phyloP scores from a whole-genome alignment of 2,329 filamentous ascomycete genomes.

The Colletotrichum filicis region DNA sequence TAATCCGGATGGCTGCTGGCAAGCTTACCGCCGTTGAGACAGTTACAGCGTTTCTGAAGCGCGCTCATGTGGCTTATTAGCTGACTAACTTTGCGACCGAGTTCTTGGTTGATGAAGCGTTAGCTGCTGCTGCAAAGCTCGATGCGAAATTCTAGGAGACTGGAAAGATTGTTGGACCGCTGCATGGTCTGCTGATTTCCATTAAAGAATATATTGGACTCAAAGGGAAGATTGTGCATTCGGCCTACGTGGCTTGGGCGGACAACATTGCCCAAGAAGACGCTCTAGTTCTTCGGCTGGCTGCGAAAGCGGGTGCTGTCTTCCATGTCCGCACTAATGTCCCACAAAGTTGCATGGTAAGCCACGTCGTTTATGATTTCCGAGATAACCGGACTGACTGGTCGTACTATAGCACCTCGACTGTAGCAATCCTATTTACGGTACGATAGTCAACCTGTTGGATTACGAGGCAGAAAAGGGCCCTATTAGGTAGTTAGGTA shows the following conservation, averaged over 20 bases:
- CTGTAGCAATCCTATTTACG: slow-evolving; percentile 52
- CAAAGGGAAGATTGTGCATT: slow-evolving; percentile 35
- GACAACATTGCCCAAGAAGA: slow-evolving; percentile 48
- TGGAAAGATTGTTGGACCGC: slow-evolving; percentile 59
- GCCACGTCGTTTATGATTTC: not conserved
- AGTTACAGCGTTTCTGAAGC: slow-evolving; percentile 58
- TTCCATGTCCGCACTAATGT: slow-evolving; percentile 56
- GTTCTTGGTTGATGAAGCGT: slow-evolving; percentile 52
- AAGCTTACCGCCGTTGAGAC: slow-evolving; percentile 48
- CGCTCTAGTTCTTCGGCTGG: slow-evolving; percentile 42
- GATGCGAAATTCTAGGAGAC: slow-evolving; percentile 50
- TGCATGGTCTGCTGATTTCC: slow-evolving; percentile 46
- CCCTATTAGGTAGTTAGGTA: no score
- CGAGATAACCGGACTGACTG: slow-evolving; percentile 15
- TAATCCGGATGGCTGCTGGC: slow-evolving; percentile 38
- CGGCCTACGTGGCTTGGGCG: slow-evolving; percentile 49
- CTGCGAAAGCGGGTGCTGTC: slow-evolving; percentile 49
- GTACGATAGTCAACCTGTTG: slow-evolving; percentile 51
- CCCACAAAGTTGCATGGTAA: slow-evolving; percentile 50
- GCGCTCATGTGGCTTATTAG: slow-evolving; percentile 60
- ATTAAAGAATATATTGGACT: slow-evolving; percentile 39
- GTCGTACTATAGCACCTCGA: slow-evolving; percentile 38
- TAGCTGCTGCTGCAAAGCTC: slow-evolving; percentile 49
- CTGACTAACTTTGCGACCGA: slow-evolving; percentile 43
- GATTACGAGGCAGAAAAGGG: no score